Base-by-base conservation (phyloP, 352 stramenopile genomes). In the Pythium plurisporium region DNA sequence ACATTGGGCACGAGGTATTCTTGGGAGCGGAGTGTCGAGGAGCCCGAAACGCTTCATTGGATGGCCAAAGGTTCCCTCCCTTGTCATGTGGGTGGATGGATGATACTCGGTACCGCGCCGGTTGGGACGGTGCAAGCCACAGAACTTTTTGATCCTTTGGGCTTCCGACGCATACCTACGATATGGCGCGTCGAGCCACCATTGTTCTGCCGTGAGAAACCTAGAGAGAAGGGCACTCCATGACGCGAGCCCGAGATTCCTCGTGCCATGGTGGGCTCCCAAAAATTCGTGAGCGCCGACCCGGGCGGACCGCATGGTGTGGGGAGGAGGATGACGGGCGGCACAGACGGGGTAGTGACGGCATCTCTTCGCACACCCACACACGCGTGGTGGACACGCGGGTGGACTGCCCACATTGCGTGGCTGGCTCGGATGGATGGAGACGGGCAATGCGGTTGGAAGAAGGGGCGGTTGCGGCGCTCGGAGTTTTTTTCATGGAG, bases 311-410 rank as follows among this genome's bases (percentile, higher is more conserved):
- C 34, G n/a, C n/a, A n/a, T n/a, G n/a, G 31, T 37, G 31, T 37
- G 17, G 31, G 12, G 31, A 37, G 31, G 17, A 37, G 31, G 11
- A 37, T 37, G 31, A 41, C 34, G 34, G 34, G 34, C 34, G 34
- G 34, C n/a, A n/a, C n/a, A n/a, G n/a, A 37, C 14, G 31, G 8
- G 8, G 31, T 37, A 37, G 31, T 37, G 31, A 25, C 20, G 22
- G 23, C 25, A 49, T 34, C 26, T 10, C 22, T 11, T 48, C 23
- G 7, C 4, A 3, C 42, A 23, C 31, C 22, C 42, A 29, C 44
- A 52, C 44, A 41, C 8, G 44, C 45, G 12, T 12, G 30, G 45
- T 29, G 20, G 45, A 53, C 45, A 53, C 45, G 45, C 29, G 25
- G 15, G 27, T 53, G 45, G 29, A 42, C 12, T 17, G 19, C 31